These are phyloP conservation scores for Medicago arabica DNA, from an alignment of 306 rosid genomes.

Conservation along the genomic window DNA sequence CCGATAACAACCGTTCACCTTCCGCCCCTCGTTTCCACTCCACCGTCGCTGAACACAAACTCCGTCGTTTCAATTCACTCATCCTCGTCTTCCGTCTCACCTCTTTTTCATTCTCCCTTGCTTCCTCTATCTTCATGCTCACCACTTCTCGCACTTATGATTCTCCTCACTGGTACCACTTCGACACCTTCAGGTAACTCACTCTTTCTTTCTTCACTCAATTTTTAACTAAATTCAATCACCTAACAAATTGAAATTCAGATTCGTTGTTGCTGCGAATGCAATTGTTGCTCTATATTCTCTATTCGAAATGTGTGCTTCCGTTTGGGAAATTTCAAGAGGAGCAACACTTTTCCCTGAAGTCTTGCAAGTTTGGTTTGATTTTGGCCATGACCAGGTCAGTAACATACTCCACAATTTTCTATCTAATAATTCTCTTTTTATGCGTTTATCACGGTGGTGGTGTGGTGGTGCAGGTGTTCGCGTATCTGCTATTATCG, in stretches of 20 bases:
- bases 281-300: constrained; percentile 86
- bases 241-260: constrained; percentile 35
- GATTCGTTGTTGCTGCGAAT: constrained; percentile 88
- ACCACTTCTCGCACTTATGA: constrained; percentile 64
- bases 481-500: constrained; percentile 82
- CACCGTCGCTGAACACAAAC: constrained; percentile 86
- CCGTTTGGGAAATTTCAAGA: constrained; percentile 96
- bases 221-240: not conserved
- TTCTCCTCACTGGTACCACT: constrained; percentile 84
- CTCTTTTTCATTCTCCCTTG: constrained; percentile 81
- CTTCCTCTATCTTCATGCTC: constrained; percentile 87
- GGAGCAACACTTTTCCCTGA: constrained; percentile 84
- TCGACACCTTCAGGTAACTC: constrained; percentile 88
- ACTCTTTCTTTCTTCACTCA: not conserved
- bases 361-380: constrained; percentile 93
- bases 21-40: constrained; percentile 74
- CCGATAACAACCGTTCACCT: constrained; percentile 61
- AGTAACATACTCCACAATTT: not conserved
- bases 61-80: constrained; percentile 82
- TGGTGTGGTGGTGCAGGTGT: constrained; percentile 63
- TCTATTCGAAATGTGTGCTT: constrained; percentile 78
- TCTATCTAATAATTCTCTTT: not conserved
- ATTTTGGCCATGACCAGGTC: constrained; percentile 99
- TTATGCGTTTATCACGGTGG: not conserved
- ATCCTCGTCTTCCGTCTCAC: constrained; percentile 75